Percentiles rank a stretch among this genome's conserved stretches.
phyloP scores from a whole-genome alignment of 2,329 filamentous ascomycete species.

The Diaporthe batatas region DNA sequence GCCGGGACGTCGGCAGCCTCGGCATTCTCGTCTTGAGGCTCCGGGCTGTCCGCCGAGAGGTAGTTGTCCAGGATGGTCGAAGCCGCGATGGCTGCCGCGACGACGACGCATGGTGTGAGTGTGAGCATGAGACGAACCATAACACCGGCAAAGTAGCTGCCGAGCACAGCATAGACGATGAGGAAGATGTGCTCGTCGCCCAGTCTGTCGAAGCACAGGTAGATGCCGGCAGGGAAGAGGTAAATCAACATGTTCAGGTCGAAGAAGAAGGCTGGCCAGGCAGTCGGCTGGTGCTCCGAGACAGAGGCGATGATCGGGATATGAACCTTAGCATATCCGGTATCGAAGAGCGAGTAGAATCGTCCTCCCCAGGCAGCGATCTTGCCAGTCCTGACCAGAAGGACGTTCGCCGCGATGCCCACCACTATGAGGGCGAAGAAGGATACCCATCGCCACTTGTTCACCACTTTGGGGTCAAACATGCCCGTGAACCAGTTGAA shows the following conservation, averaged over 20 bases:
- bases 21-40: conserved; percentile 59
- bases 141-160: conserved; percentile 98
- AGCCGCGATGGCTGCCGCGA: conserved; percentile 88
- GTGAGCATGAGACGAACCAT: conserved; percentile 99
- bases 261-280: conserved; percentile 99
- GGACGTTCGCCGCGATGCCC: conserved; percentile 82
- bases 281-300: conserved; percentile 98
- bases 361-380: conserved; percentile 98
- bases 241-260: conserved; percentile 98
- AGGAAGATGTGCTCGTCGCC: conserved; percentile 98
- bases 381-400: conserved; percentile 86
- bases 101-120: conserved; percentile 94
- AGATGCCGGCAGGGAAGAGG: conserved; percentile 98
- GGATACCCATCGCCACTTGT: conserved; percentile 84
- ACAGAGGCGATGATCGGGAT: conserved; percentile 99
- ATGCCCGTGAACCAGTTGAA: conserved; percentile 91
- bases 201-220: conserved; percentile 95
- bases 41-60: conserved; percentile 75
- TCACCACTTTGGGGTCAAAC: conserved; percentile 92
- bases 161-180: conserved; percentile 95
- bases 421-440: conserved; percentile 81
- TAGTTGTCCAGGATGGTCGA: conserved; percentile 93
- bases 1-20: conserved; percentile 64
- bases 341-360: conserved; percentile 99
- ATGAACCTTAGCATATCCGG: conserved; percentile 97